These are phyloP conservation scores for Solanum rostratum DNA, from an alignment of 257 asterid genomes.

Conservation along the genomic window DNA sequence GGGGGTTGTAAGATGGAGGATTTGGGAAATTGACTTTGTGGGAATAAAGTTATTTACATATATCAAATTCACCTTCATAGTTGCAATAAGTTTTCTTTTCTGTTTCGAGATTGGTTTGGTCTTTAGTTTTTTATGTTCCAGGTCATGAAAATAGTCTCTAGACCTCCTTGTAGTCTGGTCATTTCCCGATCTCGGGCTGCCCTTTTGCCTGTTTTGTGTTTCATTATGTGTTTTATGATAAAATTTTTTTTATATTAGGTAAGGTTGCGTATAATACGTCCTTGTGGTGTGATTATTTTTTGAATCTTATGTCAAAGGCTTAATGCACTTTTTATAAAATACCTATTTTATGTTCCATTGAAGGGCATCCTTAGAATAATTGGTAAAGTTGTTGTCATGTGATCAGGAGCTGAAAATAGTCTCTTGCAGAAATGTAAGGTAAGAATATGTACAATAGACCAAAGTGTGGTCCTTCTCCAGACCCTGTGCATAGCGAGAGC, in stretches of 20 bases:
- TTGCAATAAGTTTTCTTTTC: no score
- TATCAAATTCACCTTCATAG: no score
- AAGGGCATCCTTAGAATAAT: no score
- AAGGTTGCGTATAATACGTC: background rate
- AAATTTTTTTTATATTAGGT: background rate
- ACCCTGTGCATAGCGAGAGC: background rate
- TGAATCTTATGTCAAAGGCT: accelerated
- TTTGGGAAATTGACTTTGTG: background rate
- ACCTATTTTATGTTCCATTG: background rate
- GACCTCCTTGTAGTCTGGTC: no score
- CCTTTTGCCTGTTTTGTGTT: background rate
- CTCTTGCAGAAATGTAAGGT: no score
- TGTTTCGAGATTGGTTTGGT: no score
- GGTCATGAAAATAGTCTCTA: no score
- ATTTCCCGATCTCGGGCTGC: no score
- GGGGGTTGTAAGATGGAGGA: background rate
- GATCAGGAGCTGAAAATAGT: no score
- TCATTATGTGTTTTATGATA: background rate
- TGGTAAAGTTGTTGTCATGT: no score
- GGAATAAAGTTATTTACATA: background rate
- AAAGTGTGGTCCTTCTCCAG: background rate
- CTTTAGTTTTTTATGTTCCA: no score
- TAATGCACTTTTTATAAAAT: no score
- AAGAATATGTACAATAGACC: background rate
- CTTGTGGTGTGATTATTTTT: accelerated